These are phyloP conservation scores for Phytopythium mirpurense DNA, from an alignment of 352 stramenopile species.

Conservation along the genomic window DNA sequence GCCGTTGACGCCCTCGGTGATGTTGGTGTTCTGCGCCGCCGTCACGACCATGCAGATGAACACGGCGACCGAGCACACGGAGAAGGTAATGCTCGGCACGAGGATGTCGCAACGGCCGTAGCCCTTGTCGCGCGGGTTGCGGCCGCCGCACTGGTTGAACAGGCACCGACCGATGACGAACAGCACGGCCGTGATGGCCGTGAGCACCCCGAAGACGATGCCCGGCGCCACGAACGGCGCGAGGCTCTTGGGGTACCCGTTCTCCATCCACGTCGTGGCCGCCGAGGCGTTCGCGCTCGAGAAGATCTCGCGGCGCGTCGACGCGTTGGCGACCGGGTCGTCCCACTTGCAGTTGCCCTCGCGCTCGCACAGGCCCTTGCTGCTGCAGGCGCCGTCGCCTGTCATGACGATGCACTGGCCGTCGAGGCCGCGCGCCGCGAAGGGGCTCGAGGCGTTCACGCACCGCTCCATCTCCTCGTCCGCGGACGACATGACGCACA, in stretches of 20 bases:
- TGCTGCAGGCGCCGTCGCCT: slow-evolving; percentile 44
- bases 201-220: slow-evolving; percentile 70
- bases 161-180: slow-evolving; percentile 73
- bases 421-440: slow-evolving; percentile 43
- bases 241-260: slow-evolving; percentile 61
- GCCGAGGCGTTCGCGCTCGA: slow-evolving; percentile 42
- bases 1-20: slow-evolving; percentile 56
- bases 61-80: slow-evolving; percentile 60
- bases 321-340: slow-evolving; percentile 34
- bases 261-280: slow-evolving; percentile 60
- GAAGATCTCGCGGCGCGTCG: slow-evolving; percentile 48
- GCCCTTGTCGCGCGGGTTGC: slow-evolving; percentile 66
- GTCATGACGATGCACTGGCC: slow-evolving; percentile 51
- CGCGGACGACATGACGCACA: slow-evolving; percentile 53
- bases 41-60: slow-evolving; percentile 80
- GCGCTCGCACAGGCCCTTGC: slow-evolving; percentile 58
- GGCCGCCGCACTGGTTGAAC: slow-evolving; percentile 77
- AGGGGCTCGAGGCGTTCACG: slow-evolving; percentile 33
- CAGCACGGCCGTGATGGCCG: slow-evolving; percentile 37
- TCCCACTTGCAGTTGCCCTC: slow-evolving; percentile 83
- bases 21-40: slow-evolving; percentile 73
- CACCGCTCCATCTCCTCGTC: slow-evolving; percentile 50
- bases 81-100: slow-evolving; percentile 54
- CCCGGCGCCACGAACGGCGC: slow-evolving; percentile 63
- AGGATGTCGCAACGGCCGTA: slow-evolving; percentile 80